Conservation (phyloP, 306 rosid species). For the Glycine latifolia region DNA sequence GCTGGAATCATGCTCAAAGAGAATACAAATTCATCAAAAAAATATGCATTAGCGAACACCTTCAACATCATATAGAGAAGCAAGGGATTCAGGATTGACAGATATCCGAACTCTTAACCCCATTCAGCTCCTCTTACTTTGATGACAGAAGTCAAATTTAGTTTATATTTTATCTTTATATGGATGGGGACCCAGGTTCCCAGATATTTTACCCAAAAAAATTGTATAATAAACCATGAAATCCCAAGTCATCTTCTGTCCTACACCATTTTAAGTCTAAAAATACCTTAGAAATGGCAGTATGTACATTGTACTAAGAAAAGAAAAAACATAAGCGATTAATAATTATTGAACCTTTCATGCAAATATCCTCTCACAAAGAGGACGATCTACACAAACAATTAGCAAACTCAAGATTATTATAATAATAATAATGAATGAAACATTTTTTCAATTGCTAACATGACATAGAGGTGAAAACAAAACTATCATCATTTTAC, state of each 20-base stretch:
- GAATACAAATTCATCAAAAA: not conserved
- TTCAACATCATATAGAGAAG: not conserved
- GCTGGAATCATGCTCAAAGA: not conserved
- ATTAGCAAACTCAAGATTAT: not conserved
- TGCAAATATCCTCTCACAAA: not conserved
- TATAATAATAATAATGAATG: not conserved
- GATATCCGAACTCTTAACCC: not conserved
- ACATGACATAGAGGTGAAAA: constrained; percentile 16
- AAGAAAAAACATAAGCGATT: not conserved
- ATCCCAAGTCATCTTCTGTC: not conserved
- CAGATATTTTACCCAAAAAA: not conserved
- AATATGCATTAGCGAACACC: not conserved
- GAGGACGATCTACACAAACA: not conserved
- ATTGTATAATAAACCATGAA: not conserved
- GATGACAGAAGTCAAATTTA: not conserved
- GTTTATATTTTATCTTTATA: not conserved
- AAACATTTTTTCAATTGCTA: not conserved
- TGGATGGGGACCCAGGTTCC: not conserved
- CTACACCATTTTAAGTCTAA: not conserved
- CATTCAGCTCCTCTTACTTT: not conserved
- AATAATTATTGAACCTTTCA: not conserved
- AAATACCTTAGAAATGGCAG: not conserved
- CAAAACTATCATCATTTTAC: not conserved
- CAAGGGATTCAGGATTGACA: not conserved
- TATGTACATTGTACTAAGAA: not conserved